These are phyloP conservation scores for Coprinellus micaceus DNA, from an alignment of 768 basidiomycete species.

Conservation along the genomic window DNA sequence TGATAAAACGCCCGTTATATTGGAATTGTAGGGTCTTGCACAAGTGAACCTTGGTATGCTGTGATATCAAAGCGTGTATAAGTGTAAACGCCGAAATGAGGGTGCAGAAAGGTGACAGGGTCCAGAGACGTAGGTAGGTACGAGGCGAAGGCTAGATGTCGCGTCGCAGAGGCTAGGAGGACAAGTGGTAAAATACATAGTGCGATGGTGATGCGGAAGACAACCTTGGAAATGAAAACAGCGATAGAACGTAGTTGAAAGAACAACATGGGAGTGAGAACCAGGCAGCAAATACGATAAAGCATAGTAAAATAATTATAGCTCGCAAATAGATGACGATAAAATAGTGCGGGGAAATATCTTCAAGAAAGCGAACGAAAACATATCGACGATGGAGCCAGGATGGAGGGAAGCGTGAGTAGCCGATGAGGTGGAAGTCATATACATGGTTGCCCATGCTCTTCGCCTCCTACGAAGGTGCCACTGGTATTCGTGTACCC, in stretches of 20 bases:
- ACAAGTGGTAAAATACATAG: background rate
- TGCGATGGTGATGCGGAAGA: background rate
- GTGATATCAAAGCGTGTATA: background rate
- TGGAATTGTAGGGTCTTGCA: too few relatives aligned
- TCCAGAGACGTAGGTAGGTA: background rate
- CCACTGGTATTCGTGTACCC: constrained; percentile 39
- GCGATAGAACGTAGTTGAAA: background rate
- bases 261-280: background rate
- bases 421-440: constrained; percentile 1
- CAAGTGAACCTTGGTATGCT: background rate
- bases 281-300: background rate
- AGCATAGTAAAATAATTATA: constrained; percentile 2
- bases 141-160: background rate
- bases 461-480: constrained; percentile 29
- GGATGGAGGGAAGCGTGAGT: background rate
- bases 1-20: constrained; percentile 5
- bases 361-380: background rate
- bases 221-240: background rate
- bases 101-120: background rate
- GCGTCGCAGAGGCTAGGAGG: background rate
- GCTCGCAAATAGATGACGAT: background rate
- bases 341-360: background rate
- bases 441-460: constrained; percentile 20
- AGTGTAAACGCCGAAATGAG: background rate
- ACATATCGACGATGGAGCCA: background rate